Conservation (phyloP, 805 yeast genomes). For the Candida chauliodis region DNA sequence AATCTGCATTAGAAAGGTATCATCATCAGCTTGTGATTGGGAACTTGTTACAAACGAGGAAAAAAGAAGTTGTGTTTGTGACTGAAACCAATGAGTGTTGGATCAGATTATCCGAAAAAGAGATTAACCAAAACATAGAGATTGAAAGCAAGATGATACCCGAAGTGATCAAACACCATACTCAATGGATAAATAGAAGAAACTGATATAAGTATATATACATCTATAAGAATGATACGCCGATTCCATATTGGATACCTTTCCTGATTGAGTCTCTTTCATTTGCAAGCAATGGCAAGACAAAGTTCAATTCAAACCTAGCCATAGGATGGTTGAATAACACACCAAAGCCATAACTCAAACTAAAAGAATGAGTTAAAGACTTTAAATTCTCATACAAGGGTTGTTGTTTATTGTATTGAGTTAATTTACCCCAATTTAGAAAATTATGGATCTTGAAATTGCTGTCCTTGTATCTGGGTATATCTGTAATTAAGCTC, state of each 20-base stretch:
- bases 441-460: constrained; percentile 48
- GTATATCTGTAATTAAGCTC: constrained; percentile 42
- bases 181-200: constrained; percentile 48
- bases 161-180: constrained; percentile 61
- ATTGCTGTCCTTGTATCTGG: constrained; percentile 40
- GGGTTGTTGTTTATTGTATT: constrained; percentile 13
- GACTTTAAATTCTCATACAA: constrained; percentile 7
- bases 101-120: constrained; percentile 47
- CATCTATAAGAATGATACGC: constrained; percentile 49
- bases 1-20: constrained; percentile 76
- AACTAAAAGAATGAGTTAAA: constrained; percentile 21
- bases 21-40: constrained; percentile 95
- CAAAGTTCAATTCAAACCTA: constrained; percentile 55
- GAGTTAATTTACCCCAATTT: constrained; percentile 46
- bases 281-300: constrained; percentile 44
- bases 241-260: constrained; percentile 59
- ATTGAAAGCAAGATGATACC: constrained; percentile 84
- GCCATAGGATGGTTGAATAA: constrained; percentile 57
- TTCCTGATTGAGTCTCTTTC: constrained; percentile 46
- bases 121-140: constrained; percentile 44
- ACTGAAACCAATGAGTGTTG: constrained; percentile 46
- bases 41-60: constrained; percentile 83
- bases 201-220: background rate
- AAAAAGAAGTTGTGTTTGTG: constrained; percentile 84
- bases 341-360: constrained; percentile 47